A percentile compares a stretch with the other conserved stretches of the same genome.
Evolutionary conservation across 176 grass and related monocot genomes (phyloP).

Genomic region (Musa acuminata): DNA sequence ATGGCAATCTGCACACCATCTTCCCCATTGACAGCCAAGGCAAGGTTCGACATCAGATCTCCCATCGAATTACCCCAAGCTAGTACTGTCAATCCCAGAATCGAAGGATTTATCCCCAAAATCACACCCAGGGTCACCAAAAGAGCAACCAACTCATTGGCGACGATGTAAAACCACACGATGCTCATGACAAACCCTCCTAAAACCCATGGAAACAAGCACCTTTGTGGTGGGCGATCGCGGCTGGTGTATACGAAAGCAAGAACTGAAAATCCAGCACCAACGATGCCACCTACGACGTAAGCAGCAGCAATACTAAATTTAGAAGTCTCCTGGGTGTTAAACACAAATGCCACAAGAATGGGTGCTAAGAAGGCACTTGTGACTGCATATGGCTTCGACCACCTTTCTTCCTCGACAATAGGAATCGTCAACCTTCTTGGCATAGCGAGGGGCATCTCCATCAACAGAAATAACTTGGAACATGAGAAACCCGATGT

Average conservation of each 20-base stretch:
- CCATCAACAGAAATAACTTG: constrained; percentile 61
- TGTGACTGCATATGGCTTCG: constrained; percentile 63
- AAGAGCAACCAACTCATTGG: constrained; percentile 89
- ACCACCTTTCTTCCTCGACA: constrained; percentile 87
- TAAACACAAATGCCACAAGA: constrained; percentile 73
- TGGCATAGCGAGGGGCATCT: constrained; percentile 76
- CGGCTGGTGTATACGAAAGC: constrained; percentile 54
- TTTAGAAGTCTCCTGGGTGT: constrained; percentile 36
- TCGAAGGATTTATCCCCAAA: constrained; percentile 82
- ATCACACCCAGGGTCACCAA: constrained; percentile 82
- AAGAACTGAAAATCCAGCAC: constrained; percentile 48
- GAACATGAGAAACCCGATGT: constrained; percentile 36
- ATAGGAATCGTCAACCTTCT: constrained; percentile 86
- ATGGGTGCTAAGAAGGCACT: constrained; percentile 67
- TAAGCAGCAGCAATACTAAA: constrained; percentile 32
- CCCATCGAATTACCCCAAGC: constrained; percentile 99
- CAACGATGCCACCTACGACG: constrained; percentile 38
- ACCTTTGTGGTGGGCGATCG: constrained; percentile 68
- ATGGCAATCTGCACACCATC: constrained; percentile 89
- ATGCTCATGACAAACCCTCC: constrained; percentile 99
- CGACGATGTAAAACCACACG: constrained; percentile 90
- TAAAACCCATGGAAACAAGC: constrained; percentile 84
- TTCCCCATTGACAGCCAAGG: constrained; percentile 76
- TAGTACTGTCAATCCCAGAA: constrained; percentile 85
- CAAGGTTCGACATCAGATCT: constrained; percentile 89